Evolutionary conservation across 2,329 filamentous ascomycete genomes (phyloP), one percentile per base, ranked within the genome.

Genomic region (Aureobasidium vineae): DNA sequence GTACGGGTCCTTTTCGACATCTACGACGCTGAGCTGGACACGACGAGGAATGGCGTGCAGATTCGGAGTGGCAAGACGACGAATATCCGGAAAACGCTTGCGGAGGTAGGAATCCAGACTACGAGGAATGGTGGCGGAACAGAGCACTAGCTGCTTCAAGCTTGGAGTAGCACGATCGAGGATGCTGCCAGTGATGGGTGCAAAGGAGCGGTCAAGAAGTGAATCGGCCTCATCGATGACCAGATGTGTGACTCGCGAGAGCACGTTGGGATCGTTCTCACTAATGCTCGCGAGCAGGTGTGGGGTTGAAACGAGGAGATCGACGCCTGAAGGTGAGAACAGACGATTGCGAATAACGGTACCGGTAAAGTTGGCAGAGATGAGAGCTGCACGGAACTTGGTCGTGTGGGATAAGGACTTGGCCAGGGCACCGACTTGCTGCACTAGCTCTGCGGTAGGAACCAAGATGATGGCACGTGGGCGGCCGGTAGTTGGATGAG

Each of bases 171-270:
- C 86, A 67, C 90, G 89, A 73, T 96, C 91, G 70, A 99, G 85
- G 70, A 99, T 91, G 65, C 86, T 85, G 13, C 86, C 90, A 0
- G 95, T 98, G 28, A 89, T 88, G 1, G 91, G 88, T 4, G 90
- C 85, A 80, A 99, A 99, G 67, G 92, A 96, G 67, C 92, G 90
- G 79, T 99, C 96, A 71, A 99, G 86, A 11, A 99, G 86, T 4
- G 93, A 97, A 78, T 99, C 95, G 1, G 96, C 96, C 81, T 99
- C 96, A 75, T 99, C 96, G 57, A 97, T 84, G 67, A 99, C 85
- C 13, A 99, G 84, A 75, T 98, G 91, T 1, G 86, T 88, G 67
- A 98, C 93, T 15, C 92, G 89, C n/a, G 91, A 93, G 41, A 99
- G 86, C 68, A 99, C 88, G 73, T 97, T 94, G 13, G 95, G 95